phyloP scores from a whole-genome alignment of 108 stramenopile genomes.

The Cyclotella sp. region DNA sequence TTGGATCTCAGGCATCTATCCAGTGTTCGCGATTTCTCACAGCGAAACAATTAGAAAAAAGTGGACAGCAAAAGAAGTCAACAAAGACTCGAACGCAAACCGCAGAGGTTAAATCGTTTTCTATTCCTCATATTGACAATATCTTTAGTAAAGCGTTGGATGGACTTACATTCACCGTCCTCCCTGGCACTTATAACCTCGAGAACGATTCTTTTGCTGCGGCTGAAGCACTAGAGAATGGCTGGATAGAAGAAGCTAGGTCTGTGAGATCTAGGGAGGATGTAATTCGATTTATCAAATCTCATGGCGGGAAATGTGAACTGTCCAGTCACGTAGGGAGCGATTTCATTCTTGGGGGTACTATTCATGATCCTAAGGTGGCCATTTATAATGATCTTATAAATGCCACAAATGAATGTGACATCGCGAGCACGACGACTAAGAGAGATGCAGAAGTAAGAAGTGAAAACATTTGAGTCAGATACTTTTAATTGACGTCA shows the following conservation, averaged over 20 bases:
- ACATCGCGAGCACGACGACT: conserved; percentile 14
- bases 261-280: no score
- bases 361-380: no score
- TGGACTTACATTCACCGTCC: conserved; percentile 65
- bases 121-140: conserved; percentile 27
- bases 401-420: conserved; percentile 17
- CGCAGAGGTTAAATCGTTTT: conserved; percentile 37
- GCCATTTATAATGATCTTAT: no score
- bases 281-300: no score
- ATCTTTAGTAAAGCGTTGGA: conserved; percentile 37
- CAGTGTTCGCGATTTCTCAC: conserved; percentile 64
- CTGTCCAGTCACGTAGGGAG: conserved; percentile 22
- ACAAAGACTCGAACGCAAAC: conserved; percentile 30
- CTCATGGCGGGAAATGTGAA: no score
- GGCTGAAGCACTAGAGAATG: conserved; percentile 64
- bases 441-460: no score
- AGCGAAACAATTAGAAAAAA: conserved; percentile 56
- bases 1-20: conserved; percentile 31
- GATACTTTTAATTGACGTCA: no score
- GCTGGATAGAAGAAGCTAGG: conserved; percentile 74
- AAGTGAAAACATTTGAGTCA: no score
- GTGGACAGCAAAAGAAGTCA: conserved; percentile 45
- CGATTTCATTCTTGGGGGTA: conserved; percentile 31
- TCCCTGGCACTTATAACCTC: conserved; percentile 71
- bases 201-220: conserved; percentile 59